These are phyloP conservation scores for Diaporthe capsici DNA, from an alignment of 2,329 filamentous ascomycete species.

Conservation along the genomic window DNA sequence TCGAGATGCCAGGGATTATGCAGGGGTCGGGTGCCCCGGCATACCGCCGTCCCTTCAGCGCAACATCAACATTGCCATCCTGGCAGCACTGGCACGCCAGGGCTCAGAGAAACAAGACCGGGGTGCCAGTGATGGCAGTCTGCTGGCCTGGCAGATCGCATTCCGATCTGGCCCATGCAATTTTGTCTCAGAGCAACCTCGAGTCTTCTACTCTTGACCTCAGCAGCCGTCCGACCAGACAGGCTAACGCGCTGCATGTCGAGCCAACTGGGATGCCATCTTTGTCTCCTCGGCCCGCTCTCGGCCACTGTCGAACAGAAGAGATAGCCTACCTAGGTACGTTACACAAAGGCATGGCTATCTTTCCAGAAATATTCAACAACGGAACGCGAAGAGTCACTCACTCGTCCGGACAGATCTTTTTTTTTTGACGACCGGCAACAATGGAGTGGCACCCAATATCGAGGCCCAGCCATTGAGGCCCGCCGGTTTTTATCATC, in stretches of 20 bases:
- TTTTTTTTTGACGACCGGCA: neutral
- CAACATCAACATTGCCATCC: neutral
- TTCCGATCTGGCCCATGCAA: neutral
- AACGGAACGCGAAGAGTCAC: no score
- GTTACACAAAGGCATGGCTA: neutral
- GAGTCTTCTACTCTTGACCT: neutral
- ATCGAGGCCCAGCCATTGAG: neutral
- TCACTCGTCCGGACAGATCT: neutral
- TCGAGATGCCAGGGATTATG: neutral
- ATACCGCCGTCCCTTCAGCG: neutral
- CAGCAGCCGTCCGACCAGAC: neutral
- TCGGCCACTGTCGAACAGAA: neutral
- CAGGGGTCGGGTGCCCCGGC: neutral
- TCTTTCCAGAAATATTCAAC: no score
- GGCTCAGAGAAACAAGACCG: neutral
- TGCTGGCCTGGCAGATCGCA: neutral
- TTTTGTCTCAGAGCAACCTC: neutral
- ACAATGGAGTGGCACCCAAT: neutral
- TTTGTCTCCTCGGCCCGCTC: neutral
- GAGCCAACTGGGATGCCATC: no score
- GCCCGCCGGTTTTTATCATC: neutral
- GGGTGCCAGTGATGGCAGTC: neutral
- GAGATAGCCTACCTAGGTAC: neutral
- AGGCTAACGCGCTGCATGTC: neutral
- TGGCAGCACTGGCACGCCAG: neutral